These are phyloP conservation scores for Aphanomyces euteiches DNA, from an alignment of 352 stramenopile genomes.

Conservation along the genomic window DNA sequence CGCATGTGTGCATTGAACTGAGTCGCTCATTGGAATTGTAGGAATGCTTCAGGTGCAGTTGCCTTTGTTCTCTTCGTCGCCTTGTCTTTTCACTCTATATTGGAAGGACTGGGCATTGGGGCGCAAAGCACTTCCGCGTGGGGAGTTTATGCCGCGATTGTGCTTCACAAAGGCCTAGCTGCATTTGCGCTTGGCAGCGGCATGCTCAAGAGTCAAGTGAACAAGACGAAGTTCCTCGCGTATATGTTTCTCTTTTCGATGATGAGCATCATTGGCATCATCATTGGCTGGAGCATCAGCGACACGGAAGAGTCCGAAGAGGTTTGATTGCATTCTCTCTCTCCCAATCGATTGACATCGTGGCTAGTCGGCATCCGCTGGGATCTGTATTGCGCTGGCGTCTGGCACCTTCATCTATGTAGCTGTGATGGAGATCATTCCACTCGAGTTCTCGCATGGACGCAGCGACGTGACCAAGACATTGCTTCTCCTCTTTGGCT, in stretches of 20 bases:
- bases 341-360: neutral
- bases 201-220: slow-evolving; percentile 59
- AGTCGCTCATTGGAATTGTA: neutral
- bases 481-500: slow-evolving; percentile 53
- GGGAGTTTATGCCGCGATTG: slow-evolving; percentile 71
- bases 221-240: slow-evolving; percentile 39
- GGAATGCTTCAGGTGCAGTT: slow-evolving; percentile 48
- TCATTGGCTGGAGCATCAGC: slow-evolving; percentile 44
- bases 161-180: slow-evolving; percentile 74
- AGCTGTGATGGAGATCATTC: slow-evolving; percentile 80
- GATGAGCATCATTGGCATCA: slow-evolving; percentile 54
- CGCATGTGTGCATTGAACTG: slow-evolving; percentile 14
- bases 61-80: slow-evolving; percentile 71
- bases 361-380: slow-evolving; percentile 39
- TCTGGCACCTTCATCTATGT: slow-evolving; percentile 84
- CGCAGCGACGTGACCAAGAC: slow-evolving; percentile 48
- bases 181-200: slow-evolving; percentile 67
- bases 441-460: slow-evolving; percentile 63
- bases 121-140: slow-evolving; percentile 64
- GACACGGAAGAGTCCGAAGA: slow-evolving; percentile 42
- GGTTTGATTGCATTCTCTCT: slow-evolving; percentile 5
- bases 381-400: slow-evolving; percentile 61
- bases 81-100: slow-evolving; percentile 76
- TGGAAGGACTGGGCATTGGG: slow-evolving; percentile 71
- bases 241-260: slow-evolving; percentile 57